Evolutionary conservation across 345 rosid species (phyloP), one percentile per base, ranked within the genome.

Genomic region (Lumnitzera littorea): DNA sequence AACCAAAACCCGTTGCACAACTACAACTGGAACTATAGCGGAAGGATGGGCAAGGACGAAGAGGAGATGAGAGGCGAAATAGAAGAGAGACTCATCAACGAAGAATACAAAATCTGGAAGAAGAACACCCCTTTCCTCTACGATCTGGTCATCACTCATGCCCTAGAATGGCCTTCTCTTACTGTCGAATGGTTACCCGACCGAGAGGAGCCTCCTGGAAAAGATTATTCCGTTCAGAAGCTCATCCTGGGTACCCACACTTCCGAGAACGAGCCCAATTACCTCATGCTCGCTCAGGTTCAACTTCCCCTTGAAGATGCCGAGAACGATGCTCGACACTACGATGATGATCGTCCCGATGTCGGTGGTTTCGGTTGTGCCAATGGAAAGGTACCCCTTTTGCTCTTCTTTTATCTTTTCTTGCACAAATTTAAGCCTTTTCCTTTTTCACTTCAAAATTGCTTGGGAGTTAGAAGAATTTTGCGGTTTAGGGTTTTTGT

Each of bases 71-170:
- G 97, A 47, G 96, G 96, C 1, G 97, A 94, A 80, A 82, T 90
- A 15, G 99, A 94, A 75, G 99, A 94, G 77, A 53, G 97, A 36
- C 75, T 90, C 55, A 84, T 94, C 71, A 94, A 88, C 65, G 96
- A 94, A 74, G 99, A 90, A 71, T 94, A 94, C 85, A 90, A 94
- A 84, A 90, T 90, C 59, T 94, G 97, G 99, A 94, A 90, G 80
- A 94, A 94, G 81, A 94, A 94, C 78, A 94, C 99, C 24, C 99
- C 97, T 10, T 94, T 94, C 72, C 87, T 94, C 15, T 94, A 94
- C 74, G 97, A 94, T 74, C 86, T 94, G 43, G 95, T 94, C 58
- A 90, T 94, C 46, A 90, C 97, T 48, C 97, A 94, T 55, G 99
- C 99, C 67, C 86, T 94, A 16, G 97, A 94, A 60, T 94, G 97